A percentile compares a stretch with the other conserved stretches of the same genome.
phyloP scores from a whole-genome alignment of 345 rosid genomes.

The Hibiscus tridactylites region DNA sequence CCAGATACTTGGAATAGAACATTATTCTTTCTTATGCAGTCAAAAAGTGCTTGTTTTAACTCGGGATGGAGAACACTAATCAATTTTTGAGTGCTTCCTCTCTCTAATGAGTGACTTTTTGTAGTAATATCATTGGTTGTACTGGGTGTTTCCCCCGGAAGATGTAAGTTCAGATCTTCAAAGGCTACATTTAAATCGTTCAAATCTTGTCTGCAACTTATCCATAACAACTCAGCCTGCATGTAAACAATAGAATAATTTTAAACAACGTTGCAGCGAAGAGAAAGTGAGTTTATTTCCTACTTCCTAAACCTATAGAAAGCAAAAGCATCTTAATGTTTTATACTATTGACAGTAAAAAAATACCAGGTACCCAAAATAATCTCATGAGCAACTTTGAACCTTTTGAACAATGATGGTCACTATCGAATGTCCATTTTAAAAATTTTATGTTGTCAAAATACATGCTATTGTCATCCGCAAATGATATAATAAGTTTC shows the following conservation, averaged over 20 bases:
- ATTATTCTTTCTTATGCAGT: slow-evolving; percentile 47
- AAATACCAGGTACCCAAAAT: background rate
- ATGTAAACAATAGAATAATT: slow-evolving; percentile 13
- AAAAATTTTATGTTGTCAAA: background rate
- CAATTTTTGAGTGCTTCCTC: slow-evolving; percentile 34
- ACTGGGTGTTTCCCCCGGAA: slow-evolving; percentile 24
- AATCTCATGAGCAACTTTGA: background rate
- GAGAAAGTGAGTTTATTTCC: background rate
- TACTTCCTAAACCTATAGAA: background rate
- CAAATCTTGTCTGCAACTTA: slow-evolving; percentile 53
- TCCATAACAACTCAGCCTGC: slow-evolving; percentile 61
- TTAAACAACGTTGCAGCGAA: background rate
- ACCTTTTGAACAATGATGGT: background rate
- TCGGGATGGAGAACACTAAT: slow-evolving; percentile 33
- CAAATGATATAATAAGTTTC: background rate
- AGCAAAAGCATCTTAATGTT: background rate
- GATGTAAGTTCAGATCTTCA: slow-evolving; percentile 35
- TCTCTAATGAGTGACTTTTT: slow-evolving; percentile 20
- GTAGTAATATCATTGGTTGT: slow-evolving; percentile 3
- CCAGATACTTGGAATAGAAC: slow-evolving; percentile 27
- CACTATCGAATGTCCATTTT: background rate
- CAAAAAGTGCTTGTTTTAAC: slow-evolving; percentile 37
- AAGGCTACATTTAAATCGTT: slow-evolving; percentile 40
- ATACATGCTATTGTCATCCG: background rate
- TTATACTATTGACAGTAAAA: background rate